These are phyloP conservation scores for Phytophthora citrophthora DNA, from an alignment of 352 stramenopile species.

Conservation along the genomic window DNA sequence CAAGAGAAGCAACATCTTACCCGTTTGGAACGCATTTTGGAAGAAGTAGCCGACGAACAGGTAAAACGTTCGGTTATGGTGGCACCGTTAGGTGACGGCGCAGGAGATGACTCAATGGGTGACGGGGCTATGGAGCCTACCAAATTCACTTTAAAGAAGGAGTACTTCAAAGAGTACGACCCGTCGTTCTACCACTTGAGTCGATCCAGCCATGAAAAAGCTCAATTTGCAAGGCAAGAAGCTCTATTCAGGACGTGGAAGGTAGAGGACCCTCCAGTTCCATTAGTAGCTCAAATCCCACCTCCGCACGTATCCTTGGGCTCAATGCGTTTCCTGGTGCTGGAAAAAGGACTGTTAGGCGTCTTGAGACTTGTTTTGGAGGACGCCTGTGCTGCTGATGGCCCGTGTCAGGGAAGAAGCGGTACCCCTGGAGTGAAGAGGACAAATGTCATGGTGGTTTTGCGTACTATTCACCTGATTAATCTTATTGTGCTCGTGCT, in stretches of 20 bases:
- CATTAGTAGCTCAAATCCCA: slow-evolving; percentile 66
- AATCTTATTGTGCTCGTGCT: slow-evolving; percentile 74
- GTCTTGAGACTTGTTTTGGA: slow-evolving; percentile 75
- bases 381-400: slow-evolving; percentile 41
- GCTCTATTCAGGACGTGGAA: slow-evolving; percentile 87
- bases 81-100: slow-evolving; percentile 37
- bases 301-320: slow-evolving; percentile 61
- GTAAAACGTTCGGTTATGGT: slow-evolving; percentile 48
- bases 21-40: slow-evolving; percentile 65
- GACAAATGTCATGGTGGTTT: slow-evolving; percentile 73
- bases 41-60: slow-evolving; percentile 79
- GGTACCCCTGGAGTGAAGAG: slow-evolving; percentile 38
- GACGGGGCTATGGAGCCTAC: slow-evolving; percentile 68
- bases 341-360: slow-evolving; percentile 67
- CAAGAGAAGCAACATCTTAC: slow-evolving; percentile 75
- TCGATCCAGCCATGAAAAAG: slow-evolving; percentile 77
- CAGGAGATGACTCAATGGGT: slow-evolving; percentile 39
- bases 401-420: slow-evolving; percentile 24
- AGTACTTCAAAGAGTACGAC: slow-evolving; percentile 83
- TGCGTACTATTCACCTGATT: slow-evolving; percentile 71
- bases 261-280: slow-evolving; percentile 68
- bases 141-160: slow-evolving; percentile 82
- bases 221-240: slow-evolving; percentile 79
- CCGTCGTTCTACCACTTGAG: slow-evolving; percentile 83
- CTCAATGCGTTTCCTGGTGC: slow-evolving; percentile 58